phyloP scores from a whole-genome alignment of 139 green algal species.

The Klebsormidium nitens region DNA sequence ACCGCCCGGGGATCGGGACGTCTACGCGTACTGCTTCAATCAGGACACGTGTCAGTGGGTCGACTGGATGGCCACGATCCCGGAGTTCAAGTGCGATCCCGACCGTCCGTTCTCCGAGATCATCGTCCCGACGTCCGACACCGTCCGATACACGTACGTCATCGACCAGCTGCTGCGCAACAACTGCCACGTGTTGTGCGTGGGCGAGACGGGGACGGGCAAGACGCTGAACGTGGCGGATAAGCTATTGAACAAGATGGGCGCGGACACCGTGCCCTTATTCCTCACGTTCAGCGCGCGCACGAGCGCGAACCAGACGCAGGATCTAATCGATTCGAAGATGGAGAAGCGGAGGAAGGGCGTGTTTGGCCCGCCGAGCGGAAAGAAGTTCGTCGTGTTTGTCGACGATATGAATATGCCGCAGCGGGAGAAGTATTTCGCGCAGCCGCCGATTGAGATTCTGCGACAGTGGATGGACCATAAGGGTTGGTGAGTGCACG shows the following conservation, averaged over 20 bases:
- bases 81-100: conserved; percentile 61
- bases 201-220: conserved; percentile 78
- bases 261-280: conserved; percentile 51
- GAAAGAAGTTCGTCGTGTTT: conserved; percentile 40
- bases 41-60: conserved; percentile 50
- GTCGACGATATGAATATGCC: conserved; percentile 53
- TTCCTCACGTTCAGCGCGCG: conserved; percentile 75
- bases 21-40: conserved; percentile 61
- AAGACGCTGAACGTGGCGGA: conserved; percentile 69
- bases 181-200: conserved; percentile 63
- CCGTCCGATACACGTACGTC: conserved; percentile 68
- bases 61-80: conserved; percentile 65
- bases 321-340: conserved; percentile 57
- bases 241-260: conserved; percentile 66
- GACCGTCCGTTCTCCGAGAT: conserved; percentile 63
- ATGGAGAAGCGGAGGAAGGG: conserved; percentile 50
- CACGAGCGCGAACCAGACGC: conserved; percentile 72
- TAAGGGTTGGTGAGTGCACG: conserved; percentile 16
- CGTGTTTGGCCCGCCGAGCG: conserved; percentile 41
- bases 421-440: conserved; percentile 50
- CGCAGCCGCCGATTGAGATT: conserved; percentile 50
- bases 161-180: conserved; percentile 53
- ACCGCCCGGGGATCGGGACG: conserved; percentile 5
- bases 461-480: conserved; percentile 54
- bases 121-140: conserved; percentile 73